A percentile compares a stretch with the other conserved stretches of the same genome.
Evolutionary conservation across 805 yeast species (phyloP).

Genomic region (Maudiozyma bulderi): DNA sequence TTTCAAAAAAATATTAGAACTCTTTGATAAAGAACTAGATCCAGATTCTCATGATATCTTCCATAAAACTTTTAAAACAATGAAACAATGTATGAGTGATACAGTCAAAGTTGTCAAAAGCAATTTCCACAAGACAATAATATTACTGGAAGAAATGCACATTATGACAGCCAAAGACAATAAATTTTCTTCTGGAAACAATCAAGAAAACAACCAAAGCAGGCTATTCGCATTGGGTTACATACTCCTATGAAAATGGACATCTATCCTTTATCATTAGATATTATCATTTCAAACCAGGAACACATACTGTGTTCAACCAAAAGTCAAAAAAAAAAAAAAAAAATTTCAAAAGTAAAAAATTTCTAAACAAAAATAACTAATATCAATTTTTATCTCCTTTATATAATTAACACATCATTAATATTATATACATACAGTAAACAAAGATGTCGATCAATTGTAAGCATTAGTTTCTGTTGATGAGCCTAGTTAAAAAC

Average conservation of each 20-base stretch:
- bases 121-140: not conserved
- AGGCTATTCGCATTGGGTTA: slow-evolving; percentile 13
- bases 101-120: not conserved
- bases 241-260: slow-evolving; percentile 2
- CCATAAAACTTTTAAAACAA: not conserved
- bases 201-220: slow-evolving; percentile 7
- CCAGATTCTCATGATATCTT: slow-evolving; percentile 2
- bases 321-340: too few relatives aligned
- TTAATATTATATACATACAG: too few relatives aligned
- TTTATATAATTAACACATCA: too few relatives aligned
- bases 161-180: not conserved
- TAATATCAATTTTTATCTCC: too few relatives aligned
- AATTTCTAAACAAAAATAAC: too few relatives aligned
- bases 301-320: too few relatives aligned
- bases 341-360: too few relatives aligned
- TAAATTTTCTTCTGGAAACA: not conserved
- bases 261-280: not conserved
- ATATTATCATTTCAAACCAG: too few relatives aligned
- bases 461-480: too few relatives aligned
- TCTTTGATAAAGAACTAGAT: slow-evolving; percentile 1
- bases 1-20: not conserved
- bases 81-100: not conserved
- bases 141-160: not conserved
- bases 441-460: too few relatives aligned
- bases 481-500: too few relatives aligned